Base-by-base conservation (phyloP, 2,329 filamentous ascomycete species). In the Rhinocladiella mackenziei region DNA sequence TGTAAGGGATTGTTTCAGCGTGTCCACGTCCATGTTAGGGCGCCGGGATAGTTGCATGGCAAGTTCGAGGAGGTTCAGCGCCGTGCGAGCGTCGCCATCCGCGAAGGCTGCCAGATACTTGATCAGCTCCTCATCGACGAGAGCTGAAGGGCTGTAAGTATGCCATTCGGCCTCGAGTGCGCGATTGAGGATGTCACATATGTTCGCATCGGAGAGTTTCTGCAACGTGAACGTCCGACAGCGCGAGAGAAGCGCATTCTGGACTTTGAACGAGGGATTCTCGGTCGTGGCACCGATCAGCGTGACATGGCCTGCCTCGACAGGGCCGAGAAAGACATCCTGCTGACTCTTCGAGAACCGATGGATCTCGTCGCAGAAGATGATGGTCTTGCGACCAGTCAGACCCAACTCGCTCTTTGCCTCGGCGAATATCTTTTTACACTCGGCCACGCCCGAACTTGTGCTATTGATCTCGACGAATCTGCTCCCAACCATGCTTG, bases 381-480 rank as follows among this genome's bases (percentile, higher is more conserved):
- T 81, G 53, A 98, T 94, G 0, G 92, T 97, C 68, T 86, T 91
- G 50, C 89, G 77, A 1, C 91, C 91, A 0, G 88, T 94, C 39
- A 97, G 71, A 1, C 74, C 70, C 34, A 89, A 68, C 62, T 97
- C 92, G 58, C 81, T 86, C 48, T 78, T 80, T 0, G 92, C 89
- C 55, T 96, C 89, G 15, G 74, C 71, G 59, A 97, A 96, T 42
- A 96, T 76, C 71, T 89, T 92, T 68, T 96, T 95, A 74, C 85
- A 89, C 63, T 97, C 91, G 17, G 77, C 81, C 13, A 97, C 86
- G 1, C 89, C 91, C 5, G 83, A 84, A 56, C 81, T 89, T 2
- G 91, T 96, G 51, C 88, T 91, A 65, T 95, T 96, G 68, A 97
- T 89, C 71, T 98, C 92, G 53, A 96, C 82, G 64, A 97, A 97